Conservation (phyloP, 139 green algal species). For the Volvox africanus region DNA sequence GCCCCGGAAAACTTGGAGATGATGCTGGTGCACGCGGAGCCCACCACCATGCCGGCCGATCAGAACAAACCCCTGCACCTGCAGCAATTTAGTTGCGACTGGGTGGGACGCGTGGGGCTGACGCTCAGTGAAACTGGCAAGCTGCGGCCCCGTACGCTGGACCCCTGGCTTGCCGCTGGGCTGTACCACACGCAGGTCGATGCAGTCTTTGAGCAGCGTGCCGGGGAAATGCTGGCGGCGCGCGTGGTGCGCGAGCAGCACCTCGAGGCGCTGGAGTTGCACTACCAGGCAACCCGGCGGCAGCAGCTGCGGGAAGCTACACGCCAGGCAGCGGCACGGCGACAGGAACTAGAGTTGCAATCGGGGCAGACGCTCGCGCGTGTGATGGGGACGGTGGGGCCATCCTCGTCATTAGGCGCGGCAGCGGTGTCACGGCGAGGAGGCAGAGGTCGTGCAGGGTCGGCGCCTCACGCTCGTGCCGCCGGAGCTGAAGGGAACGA, state of each 20-base stretch:
- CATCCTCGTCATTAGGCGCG: not conserved
- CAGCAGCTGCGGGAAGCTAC: conserved; percentile 27
- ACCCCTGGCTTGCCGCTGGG: conserved; percentile 17
- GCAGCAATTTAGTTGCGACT: conserved; percentile 42
- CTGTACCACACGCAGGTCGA: conserved; percentile 35
- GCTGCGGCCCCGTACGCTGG: not conserved
- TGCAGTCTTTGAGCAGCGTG: conserved; percentile 30
- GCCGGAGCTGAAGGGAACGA: not conserved
- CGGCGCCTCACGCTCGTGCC: not conserved
- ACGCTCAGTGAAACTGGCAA: conserved; percentile 41
- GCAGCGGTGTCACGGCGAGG: not conserved
- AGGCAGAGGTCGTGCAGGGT: not conserved
- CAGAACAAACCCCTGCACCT: conserved; percentile 29
- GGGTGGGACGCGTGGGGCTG: conserved; percentile 27
- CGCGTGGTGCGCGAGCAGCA: conserved; percentile 43
- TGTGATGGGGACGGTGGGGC: not conserved
- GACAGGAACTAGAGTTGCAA: conserved; percentile 34
- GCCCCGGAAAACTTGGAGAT: not conserved
- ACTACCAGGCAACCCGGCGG: conserved; percentile 35
- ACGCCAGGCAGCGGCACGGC: not conserved
- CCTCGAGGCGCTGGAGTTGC: conserved; percentile 30
- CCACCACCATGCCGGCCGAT: conserved; percentile 19
- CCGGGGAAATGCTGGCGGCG: conserved; percentile 31
- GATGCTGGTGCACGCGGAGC: conserved; percentile 44
- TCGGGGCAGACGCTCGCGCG: conserved; percentile 36